Base-by-base conservation (phyloP, 805 yeast genomes). In the Saturnispora sekii region DNA sequence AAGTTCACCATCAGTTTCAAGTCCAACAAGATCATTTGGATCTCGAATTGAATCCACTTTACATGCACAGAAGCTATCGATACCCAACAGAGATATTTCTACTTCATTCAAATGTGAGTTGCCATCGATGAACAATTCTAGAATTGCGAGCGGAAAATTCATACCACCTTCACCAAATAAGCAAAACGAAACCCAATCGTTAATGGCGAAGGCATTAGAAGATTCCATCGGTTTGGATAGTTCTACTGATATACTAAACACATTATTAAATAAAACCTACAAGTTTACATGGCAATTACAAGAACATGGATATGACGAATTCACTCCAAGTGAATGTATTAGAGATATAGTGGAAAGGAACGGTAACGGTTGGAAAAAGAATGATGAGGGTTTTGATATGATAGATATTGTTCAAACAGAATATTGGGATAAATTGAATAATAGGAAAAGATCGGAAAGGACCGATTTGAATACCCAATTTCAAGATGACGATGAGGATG, bases 331-430 rank as follows among this genome's bases (percentile, higher is more conserved):
- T 41, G 84, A 80, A 47, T 76, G 89, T 50, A 70, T 88, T 10
- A 77, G 78, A 30, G 94, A 86, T 60, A 82, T 89, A 2, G 73
- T 85, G 46, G 70, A 74, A 28, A 48, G 51, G 35, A 83, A 84
- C 29, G 84, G 85, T 1, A 74, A 76, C 42, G 93, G 87, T 2
- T 80, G 81, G 81, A 75, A 72, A 28, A 64, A 63, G 43, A 69
- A 71, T 45, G 72, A 68, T 36, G 72, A 69, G 44, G 76, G 77
- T 1, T 50, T 60, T 7, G 60, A 64, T 29, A 55, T 65, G 44
- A 60, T 70, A 17, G 76, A 70, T 47, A 51, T 68, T 11, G 33
- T 60, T 11, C 55, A 51, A 21, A 45, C 50, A 32, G 59, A 57
- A n/a, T 45, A 44, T 16, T 44, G 45, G 21, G 52, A 51, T 14